These are phyloP conservation scores for Clarkia xantiana DNA, from an alignment of 345 rosid genomes.

Conservation along the genomic window DNA sequence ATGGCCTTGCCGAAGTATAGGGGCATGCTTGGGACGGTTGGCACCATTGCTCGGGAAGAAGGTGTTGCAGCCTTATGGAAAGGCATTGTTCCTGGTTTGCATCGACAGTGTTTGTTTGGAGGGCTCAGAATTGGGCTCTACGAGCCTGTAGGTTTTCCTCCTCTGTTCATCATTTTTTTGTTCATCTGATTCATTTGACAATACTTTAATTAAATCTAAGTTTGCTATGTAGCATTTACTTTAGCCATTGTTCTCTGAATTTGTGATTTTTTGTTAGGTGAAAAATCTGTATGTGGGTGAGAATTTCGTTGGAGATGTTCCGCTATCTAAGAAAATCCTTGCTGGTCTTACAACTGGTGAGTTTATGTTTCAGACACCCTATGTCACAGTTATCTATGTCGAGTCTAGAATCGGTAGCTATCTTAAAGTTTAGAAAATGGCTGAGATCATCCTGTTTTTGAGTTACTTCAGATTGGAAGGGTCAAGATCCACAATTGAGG, in stretches of 20 bases:
- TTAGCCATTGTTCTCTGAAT: background rate
- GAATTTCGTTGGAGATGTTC: slow-evolving; percentile 86
- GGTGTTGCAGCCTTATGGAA: slow-evolving; percentile 87
- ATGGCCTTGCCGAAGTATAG: slow-evolving; percentile 54
- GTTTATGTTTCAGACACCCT: slow-evolving; percentile 7
- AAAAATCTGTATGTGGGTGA: slow-evolving; percentile 69
- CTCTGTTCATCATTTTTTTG: slow-evolving; percentile 1
- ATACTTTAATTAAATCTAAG: background rate
- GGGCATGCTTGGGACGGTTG: slow-evolving; percentile 88
- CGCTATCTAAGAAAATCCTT: slow-evolving; percentile 83
- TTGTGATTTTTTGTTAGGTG: slow-evolving; percentile 34
- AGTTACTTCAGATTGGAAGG: too few species aligned
- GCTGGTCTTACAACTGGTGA: slow-evolving; percentile 97
- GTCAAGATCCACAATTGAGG: too few species aligned
- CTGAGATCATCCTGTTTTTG: too few species aligned
- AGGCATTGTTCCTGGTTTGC: slow-evolving; percentile 87
- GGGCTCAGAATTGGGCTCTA: slow-evolving; percentile 95
- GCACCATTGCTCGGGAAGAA: slow-evolving; percentile 88
- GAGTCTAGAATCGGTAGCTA: too few species aligned
- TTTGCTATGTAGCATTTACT: background rate
- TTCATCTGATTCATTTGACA: background rate
- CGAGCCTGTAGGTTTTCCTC: slow-evolving; percentile 64
- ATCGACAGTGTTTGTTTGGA: slow-evolving; percentile 89
- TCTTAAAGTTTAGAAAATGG: too few species aligned
- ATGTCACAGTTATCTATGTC: background rate